phyloP scores from a whole-genome alignment of 192 early-diverging fungal genomes.

The Podochytrium sp. region DNA sequence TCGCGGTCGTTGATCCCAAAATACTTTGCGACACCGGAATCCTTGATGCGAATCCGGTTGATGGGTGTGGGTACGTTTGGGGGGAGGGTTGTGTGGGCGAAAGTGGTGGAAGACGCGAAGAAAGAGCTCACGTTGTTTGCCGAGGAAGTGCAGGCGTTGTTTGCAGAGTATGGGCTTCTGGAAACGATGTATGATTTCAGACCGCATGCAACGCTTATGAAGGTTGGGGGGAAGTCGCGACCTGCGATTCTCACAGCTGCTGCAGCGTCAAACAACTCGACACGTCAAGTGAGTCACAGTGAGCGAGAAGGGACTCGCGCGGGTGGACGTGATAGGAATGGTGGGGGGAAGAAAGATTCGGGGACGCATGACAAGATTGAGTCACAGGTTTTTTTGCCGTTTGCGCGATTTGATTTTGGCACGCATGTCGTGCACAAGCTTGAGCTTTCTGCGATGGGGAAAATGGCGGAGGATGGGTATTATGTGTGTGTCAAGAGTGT shows the following conservation, averaged over 20 bases:
- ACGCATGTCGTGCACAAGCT: not conserved
- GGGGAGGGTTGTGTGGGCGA: constrained; percentile 6
- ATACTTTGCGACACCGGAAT: not conserved
- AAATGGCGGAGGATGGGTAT: constrained; percentile 10
- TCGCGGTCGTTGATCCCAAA: not conserved
- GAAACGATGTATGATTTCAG: not conserved
- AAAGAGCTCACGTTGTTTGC: not conserved
- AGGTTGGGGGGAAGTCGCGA: not conserved
- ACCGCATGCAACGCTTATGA: constrained; percentile 11
- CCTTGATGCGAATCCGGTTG: not conserved
- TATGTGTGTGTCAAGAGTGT: not conserved
- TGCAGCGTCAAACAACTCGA: not conserved
- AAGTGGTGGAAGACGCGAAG: not conserved
- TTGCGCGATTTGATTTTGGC: constrained; percentile 2
- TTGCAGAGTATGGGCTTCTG: not conserved
- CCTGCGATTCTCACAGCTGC: too few relatives aligned
- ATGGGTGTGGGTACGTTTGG: constrained; percentile 10
- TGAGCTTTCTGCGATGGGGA: constrained; percentile 9
- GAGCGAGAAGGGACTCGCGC: not conserved
- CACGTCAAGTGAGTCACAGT: not conserved
- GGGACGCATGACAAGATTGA: not conserved
- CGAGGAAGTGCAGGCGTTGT: constrained; percentile 5
- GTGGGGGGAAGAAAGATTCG: too few relatives aligned
- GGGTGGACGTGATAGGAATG: too few relatives aligned
- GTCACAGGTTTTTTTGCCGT: constrained; percentile 3